These are phyloP conservation scores for Gyromitra esculenta DNA, from an alignment of 2,329 filamentous ascomycete genomes.

Conservation along the genomic window DNA sequence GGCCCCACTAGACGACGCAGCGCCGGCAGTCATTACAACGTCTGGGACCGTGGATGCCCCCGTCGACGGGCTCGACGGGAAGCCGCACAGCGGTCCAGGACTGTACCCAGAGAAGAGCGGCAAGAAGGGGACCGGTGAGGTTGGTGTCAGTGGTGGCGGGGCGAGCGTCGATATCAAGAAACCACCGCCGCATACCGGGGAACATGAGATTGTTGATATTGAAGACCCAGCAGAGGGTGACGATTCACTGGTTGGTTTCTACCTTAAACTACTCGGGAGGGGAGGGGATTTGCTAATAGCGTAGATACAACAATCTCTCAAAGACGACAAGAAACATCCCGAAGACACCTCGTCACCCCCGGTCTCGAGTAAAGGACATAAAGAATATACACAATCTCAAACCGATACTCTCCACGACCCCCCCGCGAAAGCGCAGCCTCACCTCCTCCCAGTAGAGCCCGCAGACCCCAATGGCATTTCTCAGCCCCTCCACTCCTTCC, in stretches of 20 bases:
- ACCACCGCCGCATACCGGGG: conserved; percentile 57
- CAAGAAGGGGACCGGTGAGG: conserved; percentile 58
- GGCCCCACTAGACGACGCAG: neutral
- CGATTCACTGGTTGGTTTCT: conserved; percentile 42
- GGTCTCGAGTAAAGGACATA: conserved; percentile 50
- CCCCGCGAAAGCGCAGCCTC: conserved; percentile 42
- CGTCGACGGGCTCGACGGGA: conserved; percentile 91
- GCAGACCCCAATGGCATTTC: conserved; percentile 47
- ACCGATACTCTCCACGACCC: conserved; percentile 51
- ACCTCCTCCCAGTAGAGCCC: conserved; percentile 34
- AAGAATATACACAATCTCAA: conserved; percentile 53
- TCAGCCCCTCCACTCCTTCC: conserved; percentile 74
- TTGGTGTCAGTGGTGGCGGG: conserved; percentile 56
- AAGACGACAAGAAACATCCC: conserved; percentile 59
- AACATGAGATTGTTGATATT: conserved; percentile 55
- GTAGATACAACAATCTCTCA: conserved; percentile 36
- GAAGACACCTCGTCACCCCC: conserved; percentile 33
- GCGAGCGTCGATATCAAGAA: conserved; percentile 52
- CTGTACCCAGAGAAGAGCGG: conserved; percentile 64
- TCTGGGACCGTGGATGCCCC: conserved; percentile 70
- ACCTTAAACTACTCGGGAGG: neutral
- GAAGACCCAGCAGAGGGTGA: conserved; percentile 48
- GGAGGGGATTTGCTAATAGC: conserved; percentile 17
- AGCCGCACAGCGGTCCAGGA: conserved; percentile 84
- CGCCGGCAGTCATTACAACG: conserved; percentile 13